Evolutionary conservation across 73 alveolate genomes (phyloP).

Genomic region (Durusdinium trenchii): DNA sequence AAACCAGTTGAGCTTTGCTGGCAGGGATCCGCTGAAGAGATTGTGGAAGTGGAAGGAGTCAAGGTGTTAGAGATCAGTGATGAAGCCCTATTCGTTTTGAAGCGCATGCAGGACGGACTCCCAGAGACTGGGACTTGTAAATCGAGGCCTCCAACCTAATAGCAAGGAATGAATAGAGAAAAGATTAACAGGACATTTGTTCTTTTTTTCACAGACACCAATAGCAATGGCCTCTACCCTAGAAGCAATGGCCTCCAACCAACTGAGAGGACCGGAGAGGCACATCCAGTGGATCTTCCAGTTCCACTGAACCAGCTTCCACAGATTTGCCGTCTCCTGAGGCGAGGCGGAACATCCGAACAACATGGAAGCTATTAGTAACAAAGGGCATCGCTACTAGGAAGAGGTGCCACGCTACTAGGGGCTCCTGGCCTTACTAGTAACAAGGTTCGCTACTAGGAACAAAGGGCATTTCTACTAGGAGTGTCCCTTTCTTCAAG

Average conservation of each 20-base stretch:
- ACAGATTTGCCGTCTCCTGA: constrained; percentile 87
- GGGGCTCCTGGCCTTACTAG: background rate
- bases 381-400: too few relatives aligned
- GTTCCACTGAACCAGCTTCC: constrained; percentile 91
- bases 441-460: background rate
- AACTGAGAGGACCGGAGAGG: background rate
- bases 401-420: background rate
- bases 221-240: too few relatives aligned
- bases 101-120: constrained; percentile 71
- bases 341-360: background rate
- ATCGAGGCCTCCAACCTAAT: too few relatives aligned
- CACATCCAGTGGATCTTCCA: constrained; percentile 79
- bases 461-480: background rate
- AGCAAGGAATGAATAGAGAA: too few relatives aligned
- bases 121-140: background rate
- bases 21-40: constrained; percentile 18
- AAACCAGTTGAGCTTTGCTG: background rate
- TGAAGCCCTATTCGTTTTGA: constrained; percentile 53
- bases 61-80: constrained; percentile 84
- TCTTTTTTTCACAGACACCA: background rate
- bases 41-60: constrained; percentile 22
- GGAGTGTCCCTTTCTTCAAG: background rate
- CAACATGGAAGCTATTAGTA: background rate
- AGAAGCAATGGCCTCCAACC: background rate
- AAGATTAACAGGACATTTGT: background rate